These are phyloP conservation scores for Agrocybe praecox DNA, from an alignment of 768 basidiomycete genomes.

Conservation along the genomic window DNA sequence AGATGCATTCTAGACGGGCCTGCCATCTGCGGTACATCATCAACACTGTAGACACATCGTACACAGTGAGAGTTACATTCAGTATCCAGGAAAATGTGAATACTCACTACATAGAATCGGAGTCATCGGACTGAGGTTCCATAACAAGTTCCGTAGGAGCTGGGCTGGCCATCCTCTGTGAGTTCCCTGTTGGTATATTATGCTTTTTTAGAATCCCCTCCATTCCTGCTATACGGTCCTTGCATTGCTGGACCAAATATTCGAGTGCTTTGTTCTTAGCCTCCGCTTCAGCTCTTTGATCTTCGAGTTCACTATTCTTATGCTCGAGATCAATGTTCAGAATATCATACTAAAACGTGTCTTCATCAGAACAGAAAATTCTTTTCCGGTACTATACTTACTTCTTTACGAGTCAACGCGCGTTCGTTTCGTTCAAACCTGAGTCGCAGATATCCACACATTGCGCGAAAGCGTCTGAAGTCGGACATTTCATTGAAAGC, in stretches of 20 bases:
- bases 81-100: not conserved
- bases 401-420: constrained; percentile 4
- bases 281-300: not conserved
- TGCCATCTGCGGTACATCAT: constrained; percentile 5
- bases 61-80: not conserved
- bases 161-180: not conserved
- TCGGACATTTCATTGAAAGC: not conserved
- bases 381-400: not conserved
- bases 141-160: not conserved
- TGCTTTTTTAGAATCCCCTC: not conserved
- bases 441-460: constrained; percentile 6
- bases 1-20: not conserved
- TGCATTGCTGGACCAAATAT: not conserved
- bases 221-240: not conserved
- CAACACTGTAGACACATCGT: not conserved
- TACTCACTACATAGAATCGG: constrained; percentile 18
- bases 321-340: not conserved
- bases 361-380: not conserved
- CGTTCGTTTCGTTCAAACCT: not conserved
- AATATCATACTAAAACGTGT: constrained; percentile 2
- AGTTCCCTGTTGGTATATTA: not conserved
- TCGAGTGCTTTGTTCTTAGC: not conserved
- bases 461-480: not conserved
- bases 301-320: not conserved
- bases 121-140: not conserved